Evolutionary conservation across 2,329 filamentous ascomycete genomes (phyloP).

Genomic region (Aspergillus udagawae): DNA sequence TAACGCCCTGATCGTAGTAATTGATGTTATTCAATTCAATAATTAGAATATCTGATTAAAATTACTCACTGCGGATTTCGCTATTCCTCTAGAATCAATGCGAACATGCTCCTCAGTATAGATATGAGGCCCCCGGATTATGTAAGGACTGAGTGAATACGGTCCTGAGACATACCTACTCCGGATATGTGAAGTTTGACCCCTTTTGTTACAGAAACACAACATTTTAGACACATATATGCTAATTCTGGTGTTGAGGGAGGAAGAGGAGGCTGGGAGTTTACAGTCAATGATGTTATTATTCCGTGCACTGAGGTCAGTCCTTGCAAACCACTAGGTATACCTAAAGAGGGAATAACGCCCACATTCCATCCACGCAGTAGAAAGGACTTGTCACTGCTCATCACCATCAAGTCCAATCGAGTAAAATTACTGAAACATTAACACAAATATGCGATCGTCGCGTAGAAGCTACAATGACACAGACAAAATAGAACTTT

Average conservation of each 20-base stretch:
- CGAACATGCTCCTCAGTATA: neutral
- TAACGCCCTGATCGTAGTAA: neutral
- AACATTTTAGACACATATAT: too few relatives aligned
- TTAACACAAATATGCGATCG: neutral
- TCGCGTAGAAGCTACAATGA: neutral
- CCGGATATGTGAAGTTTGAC: neutral
- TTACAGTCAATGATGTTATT: neutral
- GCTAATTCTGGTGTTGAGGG: too few relatives aligned
- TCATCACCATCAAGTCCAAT: neutral
- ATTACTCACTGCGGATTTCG: neutral
- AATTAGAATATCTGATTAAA: neutral
- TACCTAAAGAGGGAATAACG: too few relatives aligned
- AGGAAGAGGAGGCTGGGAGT: neutral
- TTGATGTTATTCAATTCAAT: neutral
- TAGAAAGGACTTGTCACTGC: neutral
- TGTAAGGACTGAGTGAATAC: neutral
- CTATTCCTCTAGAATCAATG: neutral
- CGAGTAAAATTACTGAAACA: neutral
- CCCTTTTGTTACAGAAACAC: neutral
- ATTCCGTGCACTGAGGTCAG: too few relatives aligned
- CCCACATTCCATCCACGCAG: neutral
- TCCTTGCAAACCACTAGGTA: too few relatives aligned
- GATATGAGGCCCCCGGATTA: neutral
- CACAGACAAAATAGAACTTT: constrained; percentile 18
- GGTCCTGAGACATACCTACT: too few relatives aligned